phyloP scores from a whole-genome alignment of 768 basidiomycete species.

The Termitomyces sp. region DNA sequence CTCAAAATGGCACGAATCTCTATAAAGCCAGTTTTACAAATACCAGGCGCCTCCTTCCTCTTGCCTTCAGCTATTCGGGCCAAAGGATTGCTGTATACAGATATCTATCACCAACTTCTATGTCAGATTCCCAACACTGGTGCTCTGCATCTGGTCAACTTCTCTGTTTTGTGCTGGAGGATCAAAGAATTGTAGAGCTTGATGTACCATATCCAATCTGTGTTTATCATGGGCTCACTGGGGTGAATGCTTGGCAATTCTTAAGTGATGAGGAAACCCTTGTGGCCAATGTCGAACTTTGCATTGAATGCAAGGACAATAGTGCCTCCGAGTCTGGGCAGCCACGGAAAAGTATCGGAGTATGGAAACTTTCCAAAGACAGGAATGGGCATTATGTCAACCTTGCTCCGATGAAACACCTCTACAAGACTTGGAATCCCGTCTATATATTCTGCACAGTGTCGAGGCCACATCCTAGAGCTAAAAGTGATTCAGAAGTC shows the following conservation, averaged over 20 bases:
- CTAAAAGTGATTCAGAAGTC: background rate
- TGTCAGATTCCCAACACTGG: background rate
- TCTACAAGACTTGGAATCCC: background rate
- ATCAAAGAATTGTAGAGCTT: background rate
- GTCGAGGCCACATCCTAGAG: background rate
- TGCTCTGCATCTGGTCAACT: background rate
- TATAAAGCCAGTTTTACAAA: background rate
- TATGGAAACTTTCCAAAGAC: slow-evolving; percentile 7
- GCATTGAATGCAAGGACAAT: background rate
- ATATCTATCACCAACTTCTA: background rate
- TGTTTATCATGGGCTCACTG: background rate
- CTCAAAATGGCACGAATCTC: background rate
- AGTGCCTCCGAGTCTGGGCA: too few species aligned
- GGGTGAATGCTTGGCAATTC: background rate
- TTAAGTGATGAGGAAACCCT: slow-evolving; percentile 4
- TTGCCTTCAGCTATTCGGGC: slow-evolving; percentile 8
- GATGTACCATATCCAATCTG: background rate
- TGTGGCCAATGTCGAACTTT: background rate
- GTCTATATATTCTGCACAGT: background rate
- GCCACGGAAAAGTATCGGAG: background rate
- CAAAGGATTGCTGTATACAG: slow-evolving; percentile 1
- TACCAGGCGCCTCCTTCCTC: background rate
- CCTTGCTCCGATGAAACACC: background rate
- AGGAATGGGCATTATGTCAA: background rate
- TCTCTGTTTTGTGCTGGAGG: slow-evolving; percentile 3